Evolutionary conservation across 2,329 filamentous ascomycete genomes (phyloP), one percentile per base, ranked within the genome.

Genomic region (Ophiostoma sp.): DNA sequence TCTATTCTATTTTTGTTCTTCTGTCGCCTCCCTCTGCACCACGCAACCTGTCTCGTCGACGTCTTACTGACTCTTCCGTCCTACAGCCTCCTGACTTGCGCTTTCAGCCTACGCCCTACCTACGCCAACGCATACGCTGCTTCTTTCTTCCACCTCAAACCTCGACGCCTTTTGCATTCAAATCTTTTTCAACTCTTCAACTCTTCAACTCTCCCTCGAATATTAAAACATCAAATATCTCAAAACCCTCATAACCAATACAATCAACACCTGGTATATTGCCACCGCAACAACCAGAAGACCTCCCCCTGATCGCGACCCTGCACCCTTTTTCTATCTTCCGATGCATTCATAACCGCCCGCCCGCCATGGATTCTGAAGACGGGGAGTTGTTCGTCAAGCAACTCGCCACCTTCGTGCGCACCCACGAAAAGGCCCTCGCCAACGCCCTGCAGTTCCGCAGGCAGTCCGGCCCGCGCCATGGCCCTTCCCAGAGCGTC

Each of bases 391-490:
- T 91, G 81, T 96, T 95, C 82, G 88, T 95, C 81, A 95, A 94
- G 94, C 95, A 96, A 85, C 86, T 99, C 79, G 94, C 94, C 78
- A 90, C 90, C 81, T 98, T 97, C 81, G 93, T 99, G 81, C 93
- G 94, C 73, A 97, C 93, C 70, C 93, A 99, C 83, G 95, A 99
- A 81, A 96, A 96, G 82, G 94, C 94, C 52, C 87, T 99, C 73
- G 95, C 95, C 78, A 98, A 98, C 83, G 94, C 94, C 76, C 84
- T 97, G 73, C 94, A 97, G 80, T 85, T 96, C 76, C 90, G 90
- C 79, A 88, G 92, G 76, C 89, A 92, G 76, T 86, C 87, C 73
- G 82, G 84, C 57, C 83, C 87, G 73, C 90, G 89, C 76, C 88
- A 94, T 87, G 87, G 86, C 74, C 81, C 87, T 70, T 89, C 90